Conservation (phyloP, 1,284 basidiomycete species). For the Phlebopus sp. region DNA sequence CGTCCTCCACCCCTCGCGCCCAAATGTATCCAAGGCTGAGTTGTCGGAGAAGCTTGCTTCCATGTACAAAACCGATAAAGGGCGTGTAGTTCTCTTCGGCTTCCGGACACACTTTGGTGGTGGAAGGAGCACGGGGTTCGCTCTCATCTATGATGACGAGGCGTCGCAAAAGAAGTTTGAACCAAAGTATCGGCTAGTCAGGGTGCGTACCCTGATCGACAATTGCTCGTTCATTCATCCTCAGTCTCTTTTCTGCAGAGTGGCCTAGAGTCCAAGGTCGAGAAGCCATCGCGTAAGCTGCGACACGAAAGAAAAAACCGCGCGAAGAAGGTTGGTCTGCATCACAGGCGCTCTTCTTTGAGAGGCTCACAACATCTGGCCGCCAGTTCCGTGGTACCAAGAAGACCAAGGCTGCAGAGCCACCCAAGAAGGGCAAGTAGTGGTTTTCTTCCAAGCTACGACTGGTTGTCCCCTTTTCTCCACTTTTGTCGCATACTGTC, state of each 20-base stretch:
- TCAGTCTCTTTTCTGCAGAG: slow-evolving; percentile 49
- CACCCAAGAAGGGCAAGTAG: slow-evolving; percentile 85
- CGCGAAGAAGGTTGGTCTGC: slow-evolving; percentile 79
- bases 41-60: slow-evolving; percentile 90
- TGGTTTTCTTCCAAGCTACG: slow-evolving; percentile 1
- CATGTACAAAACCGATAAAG: slow-evolving; percentile 78
- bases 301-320: slow-evolving; percentile 99
- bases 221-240: slow-evolving; percentile 6
- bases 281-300: slow-evolving; percentile 94
- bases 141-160: slow-evolving; percentile 97
- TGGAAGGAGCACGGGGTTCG: slow-evolving; percentile 96
- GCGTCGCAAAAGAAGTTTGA: slow-evolving; percentile 95
- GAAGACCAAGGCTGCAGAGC: slow-evolving; percentile 89
- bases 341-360: slow-evolving; percentile 13
- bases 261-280: slow-evolving; percentile 82
- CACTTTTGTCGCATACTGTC: slow-evolving; percentile 38
- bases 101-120: slow-evolving; percentile 97
- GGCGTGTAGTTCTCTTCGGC: slow-evolving; percentile 75
- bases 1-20: slow-evolving; percentile 92
- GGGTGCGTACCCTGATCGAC: slow-evolving; percentile 55
- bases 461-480: slow-evolving; percentile 27
- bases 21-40: slow-evolving; percentile 94
- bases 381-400: slow-evolving; percentile 85
- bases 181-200: slow-evolving; percentile 92
- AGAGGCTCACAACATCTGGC: slow-evolving; percentile 9